Percentiles rank a stretch among this genome's conserved stretches.
Evolutionary conservation across 2,329 filamentous ascomycete genomes (phyloP).

Genomic region (Bipolaris victoriae): DNA sequence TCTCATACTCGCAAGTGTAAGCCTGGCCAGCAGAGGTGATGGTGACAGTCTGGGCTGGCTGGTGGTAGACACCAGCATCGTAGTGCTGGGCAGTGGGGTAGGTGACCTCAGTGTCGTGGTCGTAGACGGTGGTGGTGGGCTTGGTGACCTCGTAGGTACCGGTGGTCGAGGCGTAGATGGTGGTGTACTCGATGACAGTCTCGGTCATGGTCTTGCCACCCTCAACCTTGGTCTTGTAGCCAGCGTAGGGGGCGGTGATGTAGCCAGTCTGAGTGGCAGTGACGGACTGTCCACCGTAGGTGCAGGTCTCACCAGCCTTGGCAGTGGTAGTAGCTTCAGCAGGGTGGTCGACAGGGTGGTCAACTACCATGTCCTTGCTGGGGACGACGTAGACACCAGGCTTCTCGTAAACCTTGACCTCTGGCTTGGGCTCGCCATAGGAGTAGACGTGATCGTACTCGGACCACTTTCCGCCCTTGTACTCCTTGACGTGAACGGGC

Average conservation of each 20-base stretch:
- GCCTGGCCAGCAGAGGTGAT: conserved; percentile 38
- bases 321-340: conserved; percentile 33
- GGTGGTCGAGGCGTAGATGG: conserved; percentile 29
- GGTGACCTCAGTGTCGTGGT: conserved; percentile 32
- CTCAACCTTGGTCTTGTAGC: conserved; percentile 28
- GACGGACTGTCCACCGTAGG: conserved; percentile 36
- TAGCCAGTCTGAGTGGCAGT: conserved; percentile 31
- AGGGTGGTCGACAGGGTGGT: conserved; percentile 26
- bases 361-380: conserved; percentile 33
- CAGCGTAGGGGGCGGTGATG: conserved; percentile 33
- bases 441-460: conserved; percentile 28
- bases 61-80: conserved; percentile 36
- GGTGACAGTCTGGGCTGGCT: conserved; percentile 39
- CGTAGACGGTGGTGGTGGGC: conserved; percentile 42
- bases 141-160: conserved; percentile 42
- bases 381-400: conserved; percentile 41
- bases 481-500: conserved; percentile 38
- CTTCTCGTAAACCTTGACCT: conserved; percentile 35
- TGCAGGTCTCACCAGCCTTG: conserved; percentile 29
- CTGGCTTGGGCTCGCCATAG: conserved; percentile 36
- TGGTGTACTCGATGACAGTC: conserved; percentile 33
- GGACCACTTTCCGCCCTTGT: conserved; percentile 39
- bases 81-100: conserved; percentile 35
- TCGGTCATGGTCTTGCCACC: conserved; percentile 26
- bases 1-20: conserved; percentile 40